Conservation (phyloP, 768 basidiomycete species). For the Exidia glandulosa region DNA sequence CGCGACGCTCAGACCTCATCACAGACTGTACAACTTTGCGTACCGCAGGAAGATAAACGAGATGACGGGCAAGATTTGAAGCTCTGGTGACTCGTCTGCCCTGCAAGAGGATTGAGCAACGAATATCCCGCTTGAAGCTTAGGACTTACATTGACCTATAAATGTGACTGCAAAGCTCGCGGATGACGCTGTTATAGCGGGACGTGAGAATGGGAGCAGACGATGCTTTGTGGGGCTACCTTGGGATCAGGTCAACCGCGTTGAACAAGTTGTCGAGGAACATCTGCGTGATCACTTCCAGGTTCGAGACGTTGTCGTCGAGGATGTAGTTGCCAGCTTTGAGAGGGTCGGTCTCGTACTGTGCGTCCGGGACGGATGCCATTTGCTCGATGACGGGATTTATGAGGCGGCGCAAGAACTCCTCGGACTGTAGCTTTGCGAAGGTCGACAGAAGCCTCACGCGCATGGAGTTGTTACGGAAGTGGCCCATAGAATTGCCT, state of each 20-base stretch:
- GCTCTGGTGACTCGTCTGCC: constrained; percentile 60
- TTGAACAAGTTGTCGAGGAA: constrained; percentile 40
- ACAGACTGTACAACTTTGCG: constrained; percentile 3
- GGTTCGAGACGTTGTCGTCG: constrained; percentile 54
- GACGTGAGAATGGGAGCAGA: neutral
- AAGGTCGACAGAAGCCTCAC: constrained; percentile 81
- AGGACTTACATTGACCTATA: neutral
- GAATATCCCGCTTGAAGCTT: neutral
- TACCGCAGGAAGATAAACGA: constrained; percentile 87
- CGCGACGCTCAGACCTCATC: neutral
- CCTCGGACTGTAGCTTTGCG: constrained; percentile 82
- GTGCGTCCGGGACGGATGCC: constrained; percentile 59
- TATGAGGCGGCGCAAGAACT: constrained; percentile 74
- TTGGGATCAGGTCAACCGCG: neutral
- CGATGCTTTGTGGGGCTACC: neutral
- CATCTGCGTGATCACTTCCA: constrained; percentile 60
- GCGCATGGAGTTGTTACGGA: constrained; percentile 79
- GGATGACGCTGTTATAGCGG: neutral
- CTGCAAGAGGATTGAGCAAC: constrained; percentile 22
- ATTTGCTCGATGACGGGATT: constrained; percentile 72
- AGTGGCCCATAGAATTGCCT: constrained; percentile 34
- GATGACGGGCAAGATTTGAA: constrained; percentile 72
- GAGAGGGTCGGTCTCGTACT: constrained; percentile 71
- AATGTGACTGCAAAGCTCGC: neutral
- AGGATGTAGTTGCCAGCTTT: constrained; percentile 47